These are phyloP conservation scores for Aspergillus fijiensis DNA, from an alignment of 2,329 filamentous ascomycete species.

Conservation along the genomic window DNA sequence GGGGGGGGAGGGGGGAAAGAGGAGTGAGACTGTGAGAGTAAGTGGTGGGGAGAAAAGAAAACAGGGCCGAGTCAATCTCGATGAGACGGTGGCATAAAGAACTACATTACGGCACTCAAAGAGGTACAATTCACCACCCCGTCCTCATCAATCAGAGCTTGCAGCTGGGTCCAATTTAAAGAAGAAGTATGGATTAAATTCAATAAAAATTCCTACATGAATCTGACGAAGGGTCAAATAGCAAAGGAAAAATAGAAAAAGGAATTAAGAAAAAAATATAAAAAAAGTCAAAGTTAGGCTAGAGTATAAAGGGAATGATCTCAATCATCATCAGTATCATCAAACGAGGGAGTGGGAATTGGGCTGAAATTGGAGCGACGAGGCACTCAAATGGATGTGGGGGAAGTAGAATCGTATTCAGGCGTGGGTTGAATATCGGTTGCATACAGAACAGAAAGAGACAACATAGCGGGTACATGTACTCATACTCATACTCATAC, in stretches of 20 bases:
- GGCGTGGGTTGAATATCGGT: neutral
- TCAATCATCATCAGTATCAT: conserved; percentile 5
- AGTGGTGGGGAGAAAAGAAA: neutral
- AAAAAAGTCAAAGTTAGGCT: neutral
- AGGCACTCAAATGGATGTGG: conserved; percentile 11
- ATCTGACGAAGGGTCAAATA: neutral
- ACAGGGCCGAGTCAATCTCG: conserved; percentile 11
- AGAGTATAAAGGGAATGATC: conserved; percentile 4
- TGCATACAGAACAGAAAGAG: neutral
- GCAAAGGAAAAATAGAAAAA: neutral
- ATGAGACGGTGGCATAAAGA: conserved; percentile 14
- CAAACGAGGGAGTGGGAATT: conserved; percentile 13
- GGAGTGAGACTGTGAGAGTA: too few relatives aligned
- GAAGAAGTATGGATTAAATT: neutral
- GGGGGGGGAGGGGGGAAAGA: neutral
- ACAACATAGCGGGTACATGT: too few relatives aligned
- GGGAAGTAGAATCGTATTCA: conserved; percentile 3
- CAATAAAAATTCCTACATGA: neutral
- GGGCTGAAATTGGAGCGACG: conserved; percentile 19
- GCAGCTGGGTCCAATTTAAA: neutral
- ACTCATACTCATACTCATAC: too few relatives aligned
- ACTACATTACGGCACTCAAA: neutral
- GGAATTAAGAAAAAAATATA: neutral
- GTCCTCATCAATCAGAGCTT: conserved; percentile 5
- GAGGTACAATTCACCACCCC: conserved; percentile 1